Percentiles rank a stretch among this genome's conserved stretches.
Conservation (phyloP, 768 basidiomycete genomes). For the Russula sp. region DNA sequence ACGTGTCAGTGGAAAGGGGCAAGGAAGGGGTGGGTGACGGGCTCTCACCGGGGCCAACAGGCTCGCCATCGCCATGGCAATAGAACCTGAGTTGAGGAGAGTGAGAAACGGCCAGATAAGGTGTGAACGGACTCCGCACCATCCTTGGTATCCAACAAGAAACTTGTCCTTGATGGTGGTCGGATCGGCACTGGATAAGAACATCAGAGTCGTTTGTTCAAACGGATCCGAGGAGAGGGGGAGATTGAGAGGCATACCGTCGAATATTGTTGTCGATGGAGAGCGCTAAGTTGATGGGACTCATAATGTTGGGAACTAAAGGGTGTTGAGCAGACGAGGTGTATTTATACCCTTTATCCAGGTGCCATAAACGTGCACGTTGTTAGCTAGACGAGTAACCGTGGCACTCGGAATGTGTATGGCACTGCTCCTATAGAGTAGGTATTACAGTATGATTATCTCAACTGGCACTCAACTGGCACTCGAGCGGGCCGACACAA, state of each 20-base stretch:
- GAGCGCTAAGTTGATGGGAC: conserved; percentile 17
- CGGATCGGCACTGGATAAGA: conserved; percentile 57
- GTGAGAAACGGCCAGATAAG: background rate
- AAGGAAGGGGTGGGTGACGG: background rate
- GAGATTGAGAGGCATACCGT: conserved; percentile 12
- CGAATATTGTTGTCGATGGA: conserved; percentile 25
- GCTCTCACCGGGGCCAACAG: conserved; percentile 55
- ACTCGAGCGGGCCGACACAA: too few species aligned
- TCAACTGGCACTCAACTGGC: too few species aligned
- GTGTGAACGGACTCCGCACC: conserved; percentile 43
- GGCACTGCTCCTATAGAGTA: too few species aligned
- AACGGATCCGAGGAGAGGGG: background rate
- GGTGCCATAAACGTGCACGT: background rate
- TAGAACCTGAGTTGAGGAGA: conserved; percentile 53
- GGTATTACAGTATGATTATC: too few species aligned
- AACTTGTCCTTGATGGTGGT: conserved; percentile 81
- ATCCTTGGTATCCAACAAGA: conserved; percentile 84
- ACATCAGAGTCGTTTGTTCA: background rate
- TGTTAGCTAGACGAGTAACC: background rate
- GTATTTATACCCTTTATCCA: background rate
- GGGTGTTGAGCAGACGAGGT: background rate
- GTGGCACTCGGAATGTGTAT: background rate
- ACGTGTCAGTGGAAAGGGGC: background rate
- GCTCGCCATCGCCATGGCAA: conserved; percentile 64
- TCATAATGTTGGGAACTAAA: background rate